phyloP scores from a whole-genome alignment of 495 filamentous ascomycete genomes.

The Letharia columbiana region DNA sequence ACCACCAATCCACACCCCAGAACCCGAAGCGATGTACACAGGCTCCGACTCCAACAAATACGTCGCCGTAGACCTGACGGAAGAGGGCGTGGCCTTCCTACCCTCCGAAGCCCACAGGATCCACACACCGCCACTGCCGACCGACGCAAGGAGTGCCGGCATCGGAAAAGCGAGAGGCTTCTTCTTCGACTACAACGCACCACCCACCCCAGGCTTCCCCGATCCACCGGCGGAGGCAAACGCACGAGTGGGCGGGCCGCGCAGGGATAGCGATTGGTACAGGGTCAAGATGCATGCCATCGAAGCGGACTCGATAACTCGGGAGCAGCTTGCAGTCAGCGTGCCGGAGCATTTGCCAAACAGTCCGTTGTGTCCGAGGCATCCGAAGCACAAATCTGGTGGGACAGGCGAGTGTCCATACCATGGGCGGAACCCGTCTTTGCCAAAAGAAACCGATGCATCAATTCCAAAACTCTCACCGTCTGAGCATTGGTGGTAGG shows the following conservation, averaged over 20 bases:
- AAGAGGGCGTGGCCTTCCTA: constrained; percentile 19
- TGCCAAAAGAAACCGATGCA: neutral
- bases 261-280: constrained; percentile 19
- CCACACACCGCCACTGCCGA: constrained; percentile 36
- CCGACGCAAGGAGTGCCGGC: constrained; percentile 22
- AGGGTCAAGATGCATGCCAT: constrained; percentile 19
- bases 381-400: constrained; percentile 43
- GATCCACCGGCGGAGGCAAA: neutral
- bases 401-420: constrained; percentile 47
- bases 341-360: constrained; percentile 56
- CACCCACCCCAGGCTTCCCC: constrained; percentile 2
- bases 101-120: constrained; percentile 27
- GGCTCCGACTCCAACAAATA: constrained; percentile 18
- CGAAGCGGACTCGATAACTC: constrained; percentile 10
- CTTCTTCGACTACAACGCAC: constrained; percentile 40
- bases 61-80: constrained; percentile 18
- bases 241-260: neutral
- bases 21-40: constrained; percentile 19
- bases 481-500: neutral
- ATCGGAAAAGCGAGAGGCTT: constrained; percentile 34
- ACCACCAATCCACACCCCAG: constrained; percentile 19
- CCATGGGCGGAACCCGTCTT: constrained; percentile 23
- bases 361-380: constrained; percentile 56
- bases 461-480: neutral
- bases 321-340: constrained; percentile 41